These are phyloP conservation scores for Balakata baccata DNA, from an alignment of 345 rosid species.

Conservation along the genomic window DNA sequence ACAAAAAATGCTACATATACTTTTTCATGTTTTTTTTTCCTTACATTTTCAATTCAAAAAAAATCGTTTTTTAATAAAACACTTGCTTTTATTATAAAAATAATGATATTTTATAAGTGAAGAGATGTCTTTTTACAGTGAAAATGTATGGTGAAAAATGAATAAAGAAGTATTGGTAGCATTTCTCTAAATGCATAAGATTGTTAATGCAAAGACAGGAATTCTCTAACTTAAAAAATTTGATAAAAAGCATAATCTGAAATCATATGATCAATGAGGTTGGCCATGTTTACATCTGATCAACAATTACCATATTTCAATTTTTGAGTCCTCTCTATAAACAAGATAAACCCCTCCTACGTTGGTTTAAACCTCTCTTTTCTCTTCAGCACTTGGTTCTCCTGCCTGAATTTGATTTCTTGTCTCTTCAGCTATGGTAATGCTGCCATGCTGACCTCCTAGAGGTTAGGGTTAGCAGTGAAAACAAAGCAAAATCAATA, in stretches of 20 bases:
- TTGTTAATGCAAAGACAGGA: not conserved
- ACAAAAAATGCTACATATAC: too few relatives aligned
- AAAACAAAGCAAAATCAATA: not conserved
- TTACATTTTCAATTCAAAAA: too few relatives aligned
- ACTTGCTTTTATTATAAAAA: too few relatives aligned
- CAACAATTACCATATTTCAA: not conserved
- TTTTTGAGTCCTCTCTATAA: slow-evolving; percentile 23
- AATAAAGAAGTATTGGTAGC: too few relatives aligned
- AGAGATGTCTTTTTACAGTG: too few relatives aligned
- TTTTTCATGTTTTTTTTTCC: too few relatives aligned
- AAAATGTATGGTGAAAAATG: too few relatives aligned
- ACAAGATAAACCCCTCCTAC: slow-evolving; percentile 6
- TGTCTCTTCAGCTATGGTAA: slow-evolving; percentile 32
- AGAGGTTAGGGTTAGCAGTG: not conserved
- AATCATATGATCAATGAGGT: not conserved
- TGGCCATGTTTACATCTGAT: slow-evolving; percentile 8
- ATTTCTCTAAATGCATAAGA: too few relatives aligned
- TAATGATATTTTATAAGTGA: too few relatives aligned
- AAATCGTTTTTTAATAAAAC: too few relatives aligned
- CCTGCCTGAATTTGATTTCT: slow-evolving; percentile 44
- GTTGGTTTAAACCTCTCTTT: slow-evolving; percentile 31
- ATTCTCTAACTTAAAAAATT: not conserved
- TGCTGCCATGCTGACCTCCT: slow-evolving; percentile 50
- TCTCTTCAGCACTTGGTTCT: slow-evolving; percentile 45
- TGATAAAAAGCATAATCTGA: not conserved